Evolutionary conservation across 225 moss, liverwort and hornwort genomes (phyloP).

Genomic region (Rhytidiadelphus loreus): DNA sequence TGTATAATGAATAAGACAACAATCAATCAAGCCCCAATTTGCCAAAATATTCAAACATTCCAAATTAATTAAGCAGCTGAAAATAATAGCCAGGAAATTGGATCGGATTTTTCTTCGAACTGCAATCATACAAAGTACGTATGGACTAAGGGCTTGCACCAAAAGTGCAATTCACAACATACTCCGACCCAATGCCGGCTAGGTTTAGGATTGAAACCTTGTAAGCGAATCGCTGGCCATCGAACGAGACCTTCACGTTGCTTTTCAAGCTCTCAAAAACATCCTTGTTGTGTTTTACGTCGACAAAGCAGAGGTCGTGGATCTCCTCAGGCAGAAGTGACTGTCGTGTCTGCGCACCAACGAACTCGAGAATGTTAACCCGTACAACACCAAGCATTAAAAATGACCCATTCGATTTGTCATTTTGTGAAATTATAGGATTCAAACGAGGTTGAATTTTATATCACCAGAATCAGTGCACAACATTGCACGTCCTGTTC

Average conservation of each 20-base stretch:
- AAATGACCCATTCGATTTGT: neutral
- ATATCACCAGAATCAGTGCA: neutral
- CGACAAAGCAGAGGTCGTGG: constrained; percentile 74
- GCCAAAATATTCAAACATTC: neutral
- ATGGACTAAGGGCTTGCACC: neutral
- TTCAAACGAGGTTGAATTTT: neutral
- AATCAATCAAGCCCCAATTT: neutral
- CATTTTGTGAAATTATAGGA: neutral
- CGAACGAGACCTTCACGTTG: constrained; percentile 89
- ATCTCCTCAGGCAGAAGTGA: constrained; percentile 77
- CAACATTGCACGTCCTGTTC: neutral
- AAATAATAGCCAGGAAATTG: neutral
- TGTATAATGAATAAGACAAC: neutral
- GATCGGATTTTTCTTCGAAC: neutral
- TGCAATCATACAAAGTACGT: neutral
- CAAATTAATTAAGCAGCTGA: neutral
- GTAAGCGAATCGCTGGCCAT: constrained; percentile 81
- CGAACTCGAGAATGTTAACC: neutral
- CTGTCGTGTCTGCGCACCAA: constrained; percentile 68
- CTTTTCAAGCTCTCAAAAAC: constrained; percentile 84
- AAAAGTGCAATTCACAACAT: neutral
- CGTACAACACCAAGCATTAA: neutral
- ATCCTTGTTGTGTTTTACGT: constrained; percentile 71
- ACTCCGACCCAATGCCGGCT: neutral
- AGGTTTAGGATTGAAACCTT: constrained; percentile 37